A percentile compares a stretch with the other conserved stretches of the same genome.
phyloP scores from a whole-genome alignment of 2,329 filamentous ascomycete species.

The Diaporthe longicolla region DNA sequence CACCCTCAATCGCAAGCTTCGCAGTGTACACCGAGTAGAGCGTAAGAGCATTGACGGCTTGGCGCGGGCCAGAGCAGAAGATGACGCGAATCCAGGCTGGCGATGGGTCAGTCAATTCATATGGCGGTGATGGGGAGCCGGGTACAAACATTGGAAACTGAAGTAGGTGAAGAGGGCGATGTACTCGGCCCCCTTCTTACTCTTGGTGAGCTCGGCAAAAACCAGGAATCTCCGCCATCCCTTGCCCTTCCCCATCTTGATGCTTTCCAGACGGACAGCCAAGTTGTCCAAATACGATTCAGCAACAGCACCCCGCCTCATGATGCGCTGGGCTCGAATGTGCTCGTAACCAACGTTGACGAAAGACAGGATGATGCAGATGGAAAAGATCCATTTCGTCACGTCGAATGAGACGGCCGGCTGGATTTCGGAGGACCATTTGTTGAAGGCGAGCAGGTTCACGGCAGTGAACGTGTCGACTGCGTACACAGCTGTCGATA shows the following conservation, averaged over 20 bases:
- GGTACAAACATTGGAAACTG: constrained; percentile 69
- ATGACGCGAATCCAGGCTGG: constrained; percentile 89
- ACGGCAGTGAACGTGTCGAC: constrained; percentile 95
- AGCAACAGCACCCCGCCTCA: constrained; percentile 86
- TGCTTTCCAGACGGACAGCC: constrained; percentile 86
- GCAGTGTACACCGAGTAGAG: constrained; percentile 86
- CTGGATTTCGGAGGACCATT: constrained; percentile 87
- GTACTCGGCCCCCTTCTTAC: constrained; percentile 91
- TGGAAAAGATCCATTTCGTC: constrained; percentile 95
- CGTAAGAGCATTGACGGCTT: constrained; percentile 91
- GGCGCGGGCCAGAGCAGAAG: constrained; percentile 91
- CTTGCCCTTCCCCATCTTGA: constrained; percentile 79
- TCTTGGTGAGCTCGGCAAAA: constrained; percentile 91
- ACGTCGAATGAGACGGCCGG: constrained; percentile 82
- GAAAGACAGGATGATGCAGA: constrained; percentile 92
- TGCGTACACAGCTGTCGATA: constrained; percentile 87
- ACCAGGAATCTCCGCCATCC: constrained; percentile 94
- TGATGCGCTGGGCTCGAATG: constrained; percentile 83
- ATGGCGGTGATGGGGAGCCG: too few relatives aligned
- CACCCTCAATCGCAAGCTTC: constrained; percentile 74
- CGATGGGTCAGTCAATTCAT: constrained; percentile 41
- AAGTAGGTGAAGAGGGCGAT: constrained; percentile 94
- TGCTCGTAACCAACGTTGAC: constrained; percentile 86
- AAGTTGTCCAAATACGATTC: constrained; percentile 93
- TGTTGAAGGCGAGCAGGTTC: constrained; percentile 89